These are phyloP conservation scores for Botrytis medusae DNA, from an alignment of 2,329 filamentous ascomycete species.

Conservation along the genomic window DNA sequence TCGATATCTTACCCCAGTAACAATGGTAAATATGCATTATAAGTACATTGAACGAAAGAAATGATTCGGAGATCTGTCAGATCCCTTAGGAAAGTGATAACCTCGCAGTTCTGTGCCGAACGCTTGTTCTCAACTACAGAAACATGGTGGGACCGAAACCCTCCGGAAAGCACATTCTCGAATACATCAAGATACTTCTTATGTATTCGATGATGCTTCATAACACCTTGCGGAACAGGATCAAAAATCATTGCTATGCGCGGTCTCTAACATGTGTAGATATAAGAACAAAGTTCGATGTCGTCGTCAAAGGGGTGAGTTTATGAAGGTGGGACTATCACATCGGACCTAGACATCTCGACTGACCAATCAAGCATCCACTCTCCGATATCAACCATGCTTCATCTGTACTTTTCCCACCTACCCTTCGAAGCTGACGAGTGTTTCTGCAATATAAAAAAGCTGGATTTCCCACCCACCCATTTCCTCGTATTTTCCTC, in stretches of 20 bases:
- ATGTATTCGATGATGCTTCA: not conserved
- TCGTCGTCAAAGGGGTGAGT: not conserved
- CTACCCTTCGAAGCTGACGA: not conserved
- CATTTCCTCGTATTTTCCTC: not conserved
- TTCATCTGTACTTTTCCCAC: not conserved
- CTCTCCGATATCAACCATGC: not conserved
- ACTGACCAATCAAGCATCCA: constrained; percentile 1
- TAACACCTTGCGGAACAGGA: too few relatives aligned
- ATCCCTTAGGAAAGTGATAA: not conserved
- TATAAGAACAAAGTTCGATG: not conserved
- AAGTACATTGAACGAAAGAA: not conserved
- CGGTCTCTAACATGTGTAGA: not conserved
- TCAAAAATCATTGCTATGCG: too few relatives aligned
- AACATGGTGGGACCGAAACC: not conserved
- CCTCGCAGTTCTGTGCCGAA: not conserved
- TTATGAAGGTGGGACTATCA: constrained; percentile 11
- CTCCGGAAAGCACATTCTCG: not conserved
- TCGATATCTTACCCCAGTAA: too few relatives aligned
- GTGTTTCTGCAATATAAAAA: not conserved
- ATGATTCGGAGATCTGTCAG: not conserved
- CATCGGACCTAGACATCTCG: not conserved
- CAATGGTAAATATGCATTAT: not conserved
- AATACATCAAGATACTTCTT: not conserved
- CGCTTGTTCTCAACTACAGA: not conserved
- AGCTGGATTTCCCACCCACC: not conserved